Base-by-base conservation (phyloP, 1,284 basidiomycete species). In the Termitomyces sp. region DNA sequence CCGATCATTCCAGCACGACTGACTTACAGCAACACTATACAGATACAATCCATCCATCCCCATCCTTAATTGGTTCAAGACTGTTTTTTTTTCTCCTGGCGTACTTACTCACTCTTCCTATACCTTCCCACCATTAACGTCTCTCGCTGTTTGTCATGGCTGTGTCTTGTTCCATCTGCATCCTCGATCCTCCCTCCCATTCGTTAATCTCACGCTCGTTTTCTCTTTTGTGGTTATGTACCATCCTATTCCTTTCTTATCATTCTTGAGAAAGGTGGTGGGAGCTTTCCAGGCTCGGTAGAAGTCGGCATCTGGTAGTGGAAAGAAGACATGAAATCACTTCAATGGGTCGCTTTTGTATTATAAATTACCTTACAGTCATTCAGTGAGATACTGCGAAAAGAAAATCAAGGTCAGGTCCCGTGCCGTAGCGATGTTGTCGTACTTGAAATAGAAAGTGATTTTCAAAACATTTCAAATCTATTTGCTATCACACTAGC, bases 251-350 rank as follows among this genome's bases (percentile, higher is more conserved):
- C 44, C 34, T 54, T 53, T 54, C 53, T 41, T 33, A 36, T 51
- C 47, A 50, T 30, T 44, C 28, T 53, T 21, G 44, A 50, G 57
- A 56, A 58, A 54, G 54, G 56, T 45, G 45, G 54, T 51, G 46
- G 54, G 55, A 49, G 49, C n/a, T 49, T 39, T 24, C 28, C 36
- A 48, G 58, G 49, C 48, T 49, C 19, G 24, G 56, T 59, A 60
- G 60, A 61, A 54, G 53, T 51, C 33, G 42, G 56, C 54, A 55
- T 49, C 49, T 59, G 56, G 56, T 57, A 52, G 56, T 58, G 55
- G 54, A 58, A 63, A 63, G 61, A 57, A 58, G 55, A 62, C 54
- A 60, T 56, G 43, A 61, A 59, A 30, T 53, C 41, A 53, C 59
- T 60, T 60, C 53, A 63, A 62, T 51, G 58, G 56, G 55, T 41